Conservation (phyloP, 2,329 filamentous ascomycete genomes). For the Colletotrichum camelliae region DNA sequence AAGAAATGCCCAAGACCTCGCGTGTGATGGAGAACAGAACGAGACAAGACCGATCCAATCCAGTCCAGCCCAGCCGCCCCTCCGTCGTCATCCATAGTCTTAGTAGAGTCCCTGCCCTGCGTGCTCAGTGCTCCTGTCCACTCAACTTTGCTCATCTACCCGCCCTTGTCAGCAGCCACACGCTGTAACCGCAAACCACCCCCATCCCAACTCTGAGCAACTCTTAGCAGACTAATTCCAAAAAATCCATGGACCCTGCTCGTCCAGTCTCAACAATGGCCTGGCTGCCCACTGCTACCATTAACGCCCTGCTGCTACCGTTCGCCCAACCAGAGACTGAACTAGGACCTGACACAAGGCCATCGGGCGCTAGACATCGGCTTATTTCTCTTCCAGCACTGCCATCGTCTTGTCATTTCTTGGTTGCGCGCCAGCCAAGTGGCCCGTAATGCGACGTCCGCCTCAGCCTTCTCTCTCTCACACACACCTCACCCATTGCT, state of each 20-base stretch:
- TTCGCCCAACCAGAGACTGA: not conserved
- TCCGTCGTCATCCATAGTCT: not conserved
- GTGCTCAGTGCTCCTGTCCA: not conserved
- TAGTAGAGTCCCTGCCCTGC: not conserved
- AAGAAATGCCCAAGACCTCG: not conserved
- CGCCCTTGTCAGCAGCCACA: constrained; percentile 14
- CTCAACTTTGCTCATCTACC: constrained; percentile 17
- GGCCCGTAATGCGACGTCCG: not conserved
- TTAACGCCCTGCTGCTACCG: not conserved
- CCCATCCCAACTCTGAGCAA: not conserved
- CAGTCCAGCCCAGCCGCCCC: not conserved
- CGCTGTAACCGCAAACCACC: not conserved
- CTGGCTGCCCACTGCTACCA: not conserved
- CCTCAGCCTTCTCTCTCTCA: not conserved
- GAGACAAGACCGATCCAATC: not conserved
- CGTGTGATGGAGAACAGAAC: not conserved
- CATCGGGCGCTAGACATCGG: constrained; percentile 3
- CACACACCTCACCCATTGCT: not conserved
- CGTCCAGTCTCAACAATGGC: not conserved
- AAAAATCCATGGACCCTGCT: not conserved
- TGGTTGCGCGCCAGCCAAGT: not conserved
- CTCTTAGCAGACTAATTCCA: not conserved
- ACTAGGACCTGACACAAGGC: constrained; percentile 1
- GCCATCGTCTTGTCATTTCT: constrained; percentile 3
- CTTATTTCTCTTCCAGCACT: constrained; percentile 16